Base-by-base conservation (phyloP, 768 basidiomycete species). In the Panellus pusillus region DNA sequence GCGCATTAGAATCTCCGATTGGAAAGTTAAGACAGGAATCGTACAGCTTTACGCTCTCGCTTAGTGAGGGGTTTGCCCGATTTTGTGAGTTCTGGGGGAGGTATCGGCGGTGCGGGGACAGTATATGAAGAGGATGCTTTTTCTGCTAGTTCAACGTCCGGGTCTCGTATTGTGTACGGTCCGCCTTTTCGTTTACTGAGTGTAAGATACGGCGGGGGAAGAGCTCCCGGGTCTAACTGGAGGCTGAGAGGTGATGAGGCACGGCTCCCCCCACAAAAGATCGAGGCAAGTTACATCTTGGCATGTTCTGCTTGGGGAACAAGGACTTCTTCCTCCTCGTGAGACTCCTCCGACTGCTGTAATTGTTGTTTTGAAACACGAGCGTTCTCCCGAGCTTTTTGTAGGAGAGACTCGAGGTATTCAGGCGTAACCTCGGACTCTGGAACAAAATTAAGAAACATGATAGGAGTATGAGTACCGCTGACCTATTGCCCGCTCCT, bases 1-100 rank as follows among this genome's bases (percentile, higher is more conserved):
- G n/a, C 15, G 38, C 8, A 47, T 44, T 20, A 57, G 46, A 49
- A 48, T 45, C 7, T 14, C 38, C 50, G 29, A 7, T 17, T 52
- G 9, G 28, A 3, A 52, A 58, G 12, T 27, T 38, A 27, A n/a
- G 39, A 13, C 11, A 8, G 49, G 18, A 63, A 12, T 43, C 78
- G 41, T 61, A 91, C 90, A 58, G 81, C 84, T 69, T 86, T 90
- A 68, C 75, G 79, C 67, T 90, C 76, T 60, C 78, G 87, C 65
- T 83, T 91, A 13, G 87, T 92, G 40, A 91, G 68, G 8, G 80
- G 78, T 65, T 83, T 84, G 41, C 88, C 87, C 35, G 77, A 75
- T 52, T 80, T 81, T 40, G 78, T 76, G 3, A 84, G 68, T 55
- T 83, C 80, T 12, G 81, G 79, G 14, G 85, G 84, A 15, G 81